Percentiles rank a stretch among this genome's conserved stretches.
Evolutionary conservation across 371 early-diverging fungal genomes (phyloP).

Genomic region (Actinomucor elegans): DNA sequence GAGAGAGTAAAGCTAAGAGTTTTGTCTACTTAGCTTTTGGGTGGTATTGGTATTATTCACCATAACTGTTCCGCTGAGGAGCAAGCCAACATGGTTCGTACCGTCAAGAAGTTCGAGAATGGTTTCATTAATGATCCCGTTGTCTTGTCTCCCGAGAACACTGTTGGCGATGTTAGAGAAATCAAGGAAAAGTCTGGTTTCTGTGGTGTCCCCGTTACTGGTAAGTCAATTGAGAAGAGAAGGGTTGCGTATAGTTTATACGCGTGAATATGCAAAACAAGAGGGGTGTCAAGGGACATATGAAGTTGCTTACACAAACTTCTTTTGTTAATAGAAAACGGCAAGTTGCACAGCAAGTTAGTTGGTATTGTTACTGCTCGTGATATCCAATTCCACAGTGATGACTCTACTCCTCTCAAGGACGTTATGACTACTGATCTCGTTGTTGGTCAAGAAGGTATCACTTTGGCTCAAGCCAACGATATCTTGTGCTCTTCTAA

Average conservation of each 20-base stretch:
- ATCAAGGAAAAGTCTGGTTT: slow-evolving; percentile 90
- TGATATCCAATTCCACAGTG: slow-evolving; percentile 90
- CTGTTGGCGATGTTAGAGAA: slow-evolving; percentile 82
- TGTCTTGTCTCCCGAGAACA: slow-evolving; percentile 81
- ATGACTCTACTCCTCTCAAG: slow-evolving; percentile 56
- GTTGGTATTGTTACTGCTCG: slow-evolving; percentile 96
- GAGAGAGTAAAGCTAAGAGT: too few species aligned
- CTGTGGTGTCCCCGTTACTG: slow-evolving; percentile 96
- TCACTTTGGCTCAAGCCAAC: slow-evolving; percentile 90
- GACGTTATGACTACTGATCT: slow-evolving; percentile 91
- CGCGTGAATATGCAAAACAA: too few species aligned
- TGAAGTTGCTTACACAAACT: neutral
- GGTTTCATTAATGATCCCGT: slow-evolving; percentile 96
- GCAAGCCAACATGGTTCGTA: slow-evolving; percentile 96
- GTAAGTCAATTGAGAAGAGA: slow-evolving; percentile 48
- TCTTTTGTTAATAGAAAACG: slow-evolving; percentile 56
- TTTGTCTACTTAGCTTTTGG: slow-evolving; percentile 60
- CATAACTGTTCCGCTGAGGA: slow-evolving; percentile 94
- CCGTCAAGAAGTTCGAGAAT: slow-evolving; percentile 97
- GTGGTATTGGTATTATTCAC: slow-evolving; percentile 97
- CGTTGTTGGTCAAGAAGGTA: slow-evolving; percentile 82
- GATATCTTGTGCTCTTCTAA: slow-evolving; percentile 82
- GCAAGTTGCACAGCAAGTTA: slow-evolving; percentile 85
- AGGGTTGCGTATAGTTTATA: too few species aligned
- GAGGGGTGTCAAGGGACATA: too few species aligned